These are phyloP conservation scores for Trichoderma cornu-damae DNA, from an alignment of 2,329 filamentous ascomycete genomes.

Conservation along the genomic window DNA sequence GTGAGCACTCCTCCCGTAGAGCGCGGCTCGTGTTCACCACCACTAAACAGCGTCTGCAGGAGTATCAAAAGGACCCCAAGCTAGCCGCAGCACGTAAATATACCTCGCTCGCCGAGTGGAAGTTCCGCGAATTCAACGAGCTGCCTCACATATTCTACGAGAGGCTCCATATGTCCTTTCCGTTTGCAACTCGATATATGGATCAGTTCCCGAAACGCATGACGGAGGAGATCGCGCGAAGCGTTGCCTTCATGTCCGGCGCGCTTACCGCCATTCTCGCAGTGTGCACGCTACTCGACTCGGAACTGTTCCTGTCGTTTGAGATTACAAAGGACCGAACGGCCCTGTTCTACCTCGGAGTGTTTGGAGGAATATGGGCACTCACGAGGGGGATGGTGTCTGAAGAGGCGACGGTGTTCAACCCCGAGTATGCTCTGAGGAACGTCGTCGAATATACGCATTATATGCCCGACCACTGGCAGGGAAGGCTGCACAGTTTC, in stretches of 20 bases:
- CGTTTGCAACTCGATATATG: slow-evolving; percentile 85
- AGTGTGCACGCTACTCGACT: slow-evolving; percentile 78
- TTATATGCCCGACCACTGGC: slow-evolving; percentile 86
- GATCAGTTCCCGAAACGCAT: slow-evolving; percentile 97
- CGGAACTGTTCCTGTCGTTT: slow-evolving; percentile 84
- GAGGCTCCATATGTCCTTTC: slow-evolving; percentile 88
- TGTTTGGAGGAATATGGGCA: slow-evolving; percentile 80
- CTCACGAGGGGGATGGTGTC: slow-evolving; percentile 77
- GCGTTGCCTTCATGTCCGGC: slow-evolving; percentile 81
- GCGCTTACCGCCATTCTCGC: slow-evolving; percentile 82
- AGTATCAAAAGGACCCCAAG: slow-evolving; percentile 91
- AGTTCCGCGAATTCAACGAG: slow-evolving; percentile 97
- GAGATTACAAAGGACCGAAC: slow-evolving; percentile 86
- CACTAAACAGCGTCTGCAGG: slow-evolving; percentile 42
- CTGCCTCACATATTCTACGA: slow-evolving; percentile 87
- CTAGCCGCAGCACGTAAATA: slow-evolving; percentile 79
- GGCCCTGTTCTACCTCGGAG: slow-evolving; percentile 81
- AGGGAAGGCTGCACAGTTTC: slow-evolving; percentile 82
- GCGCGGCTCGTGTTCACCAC: no score
- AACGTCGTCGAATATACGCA: slow-evolving; percentile 91
- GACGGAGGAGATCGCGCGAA: slow-evolving; percentile 76
- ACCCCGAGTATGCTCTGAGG: slow-evolving; percentile 81
- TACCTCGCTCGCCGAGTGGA: slow-evolving; percentile 93
- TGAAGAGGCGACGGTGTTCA: slow-evolving; percentile 83
- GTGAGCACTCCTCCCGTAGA: slow-evolving; percentile 36